Evolutionary conservation across 1,284 basidiomycete genomes (phyloP).

Genomic region (Trametes sp.): DNA sequence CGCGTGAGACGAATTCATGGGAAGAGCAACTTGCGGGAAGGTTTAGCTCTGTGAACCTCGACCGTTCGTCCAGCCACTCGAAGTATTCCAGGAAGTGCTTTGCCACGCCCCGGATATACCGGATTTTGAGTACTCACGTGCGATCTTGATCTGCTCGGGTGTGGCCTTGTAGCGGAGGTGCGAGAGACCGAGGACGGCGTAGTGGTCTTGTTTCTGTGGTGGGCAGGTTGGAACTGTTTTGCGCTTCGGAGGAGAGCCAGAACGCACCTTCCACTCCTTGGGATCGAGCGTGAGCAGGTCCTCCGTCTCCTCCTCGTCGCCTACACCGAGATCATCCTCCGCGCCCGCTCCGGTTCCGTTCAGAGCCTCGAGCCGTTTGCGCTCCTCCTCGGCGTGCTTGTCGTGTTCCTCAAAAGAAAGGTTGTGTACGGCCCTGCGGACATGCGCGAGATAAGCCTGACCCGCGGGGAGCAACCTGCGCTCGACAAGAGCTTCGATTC

Average conservation of each 20-base stretch:
- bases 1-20: not conserved
- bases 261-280: constrained; percentile 95
- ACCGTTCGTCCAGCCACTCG: not conserved
- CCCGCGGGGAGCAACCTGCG: constrained; percentile 80
- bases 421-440: constrained; percentile 76
- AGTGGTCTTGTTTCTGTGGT: constrained; percentile 94
- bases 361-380: constrained; percentile 57
- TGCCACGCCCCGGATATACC: not conserved
- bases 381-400: constrained; percentile 63
- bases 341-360: constrained; percentile 63
- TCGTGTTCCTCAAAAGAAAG: constrained; percentile 87
- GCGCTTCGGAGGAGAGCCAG: too few relatives aligned
- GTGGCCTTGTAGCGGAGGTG: constrained; percentile 90
- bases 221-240: not conserved
- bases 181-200: constrained; percentile 94
- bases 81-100: not conserved
- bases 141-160: constrained; percentile 94
- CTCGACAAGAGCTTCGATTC: constrained; percentile 44
- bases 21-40: constrained; percentile 1
- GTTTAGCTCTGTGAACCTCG: not conserved
- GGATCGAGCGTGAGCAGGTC: constrained; percentile 85
- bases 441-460: constrained; percentile 83
- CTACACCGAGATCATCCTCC: constrained; percentile 91
- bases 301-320: constrained; percentile 87
- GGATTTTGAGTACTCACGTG: constrained; percentile 70